Evolutionary conservation across 345 rosid genomes (phyloP).

Genomic region (Eucalyptus guilfoylei): DNA sequence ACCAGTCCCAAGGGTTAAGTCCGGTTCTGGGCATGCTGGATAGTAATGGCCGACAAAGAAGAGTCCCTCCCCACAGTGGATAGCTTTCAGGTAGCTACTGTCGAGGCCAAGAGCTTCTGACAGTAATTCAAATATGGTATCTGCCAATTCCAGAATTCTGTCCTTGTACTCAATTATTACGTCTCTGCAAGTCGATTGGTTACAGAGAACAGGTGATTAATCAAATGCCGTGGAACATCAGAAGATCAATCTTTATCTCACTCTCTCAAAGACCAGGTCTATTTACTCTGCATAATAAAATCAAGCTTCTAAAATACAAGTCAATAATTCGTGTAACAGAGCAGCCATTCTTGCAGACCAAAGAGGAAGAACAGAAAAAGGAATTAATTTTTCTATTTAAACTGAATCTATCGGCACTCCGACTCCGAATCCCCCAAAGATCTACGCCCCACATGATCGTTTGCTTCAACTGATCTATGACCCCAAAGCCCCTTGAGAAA

Average conservation of each 20-base stretch:
- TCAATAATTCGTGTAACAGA: neutral
- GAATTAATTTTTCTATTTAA: neutral
- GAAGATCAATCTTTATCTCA: neutral
- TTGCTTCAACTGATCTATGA: neutral
- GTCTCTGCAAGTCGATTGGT: constrained; percentile 6
- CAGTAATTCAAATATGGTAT: constrained; percentile 4
- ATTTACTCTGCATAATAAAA: neutral
- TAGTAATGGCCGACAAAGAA: constrained; percentile 8
- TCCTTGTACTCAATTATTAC: constrained; percentile 4
- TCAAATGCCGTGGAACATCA: neutral
- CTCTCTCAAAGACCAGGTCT: neutral
- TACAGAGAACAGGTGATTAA: neutral
- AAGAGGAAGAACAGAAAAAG: neutral
- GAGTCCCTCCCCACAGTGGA: constrained; percentile 11
- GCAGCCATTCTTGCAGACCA: neutral
- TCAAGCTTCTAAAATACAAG: neutral
- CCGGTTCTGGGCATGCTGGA: constrained; percentile 36
- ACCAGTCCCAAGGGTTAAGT: constrained; percentile 8
- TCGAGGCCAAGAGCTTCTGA: constrained; percentile 25
- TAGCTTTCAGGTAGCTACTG: neutral
- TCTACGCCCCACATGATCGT: neutral
- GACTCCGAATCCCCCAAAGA: neutral
- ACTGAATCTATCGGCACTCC: neutral
- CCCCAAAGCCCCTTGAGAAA: neutral
- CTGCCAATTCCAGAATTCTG: neutral